Base-by-base conservation (phyloP, 495 filamentous ascomycete genomes). In the Aspergillus bridgeri region DNA sequence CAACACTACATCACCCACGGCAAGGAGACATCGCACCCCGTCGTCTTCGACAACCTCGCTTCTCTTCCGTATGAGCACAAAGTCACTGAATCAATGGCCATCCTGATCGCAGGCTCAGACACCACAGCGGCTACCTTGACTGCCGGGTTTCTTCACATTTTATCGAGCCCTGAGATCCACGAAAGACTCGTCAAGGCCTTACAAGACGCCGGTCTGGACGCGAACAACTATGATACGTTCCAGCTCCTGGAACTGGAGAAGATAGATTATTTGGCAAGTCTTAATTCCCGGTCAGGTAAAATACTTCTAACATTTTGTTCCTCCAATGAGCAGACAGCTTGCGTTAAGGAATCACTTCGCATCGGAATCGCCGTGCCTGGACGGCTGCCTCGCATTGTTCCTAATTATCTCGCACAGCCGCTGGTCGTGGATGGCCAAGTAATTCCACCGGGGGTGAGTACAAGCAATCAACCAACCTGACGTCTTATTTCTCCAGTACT, bases 11-110 rank as follows among this genome's bases (percentile, higher is more conserved):
- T 5, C 2, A 22, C 3, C 2, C n/a, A 44, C 19, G 52, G 42
- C 0, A 51, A 57, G 19, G 43, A 22, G 11, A 47, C 59, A 0
- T 29, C 45, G 21, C 54, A 58, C 21, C 60, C 60, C 1, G 51
- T 61, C 1, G 18, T 58, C 7, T 61, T 61, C 29, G 60, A 61
- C 22, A 50, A 54, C 25, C 54, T 58, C n/a, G n/a, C 21, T 6
- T 50, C 54, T 5, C 2, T 54, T 7, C 27, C 54, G 11, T 23
- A 49, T 33, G 19, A 42, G 3, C 0, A 21, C 3, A 42, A 49
- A n/a, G 49, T 54, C 19, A 19, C 53, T 7, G 53, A 56, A 42
- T 47, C 60, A 22, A 44, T 61, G 49, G 33, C 44, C 25, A 54
- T 61, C 15, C 22, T 61, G 11, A 45, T 61, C n/a, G 54, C 55